These are phyloP conservation scores for Rhododendron williamsianum DNA, from an alignment of 148 eudicot genomes.

Conservation along the genomic window DNA sequence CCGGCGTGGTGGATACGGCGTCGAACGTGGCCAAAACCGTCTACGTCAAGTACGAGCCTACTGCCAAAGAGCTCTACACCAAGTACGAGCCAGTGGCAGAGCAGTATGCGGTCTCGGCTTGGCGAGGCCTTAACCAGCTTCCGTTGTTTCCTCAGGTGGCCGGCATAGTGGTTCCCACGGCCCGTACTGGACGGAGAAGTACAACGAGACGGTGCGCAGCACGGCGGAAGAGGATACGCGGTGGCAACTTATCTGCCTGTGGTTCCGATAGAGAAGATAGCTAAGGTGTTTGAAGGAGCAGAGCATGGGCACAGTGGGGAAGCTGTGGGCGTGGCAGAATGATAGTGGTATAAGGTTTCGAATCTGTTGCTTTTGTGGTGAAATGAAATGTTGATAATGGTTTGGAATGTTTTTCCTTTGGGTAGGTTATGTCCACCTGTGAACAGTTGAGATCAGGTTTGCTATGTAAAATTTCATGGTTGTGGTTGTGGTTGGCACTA, in stretches of 20 bases:
- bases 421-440: not conserved
- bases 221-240: conserved; percentile 40
- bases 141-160: conserved; percentile 60
- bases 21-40: conserved; percentile 28
- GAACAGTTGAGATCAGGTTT: not conserved
- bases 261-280: conserved; percentile 61
- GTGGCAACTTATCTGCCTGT: conserved; percentile 47
- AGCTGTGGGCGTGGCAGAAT: not conserved
- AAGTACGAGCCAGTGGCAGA: conserved; percentile 65
- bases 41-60: conserved; percentile 46
- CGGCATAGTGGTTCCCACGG: conserved; percentile 47
- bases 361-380: not conserved
- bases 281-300: conserved; percentile 37
- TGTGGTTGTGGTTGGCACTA: not conserved
- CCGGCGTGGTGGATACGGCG: conserved; percentile 30
- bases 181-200: conserved; percentile 53
- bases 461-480: not conserved
- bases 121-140: conserved; percentile 47
- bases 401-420: not conserved
- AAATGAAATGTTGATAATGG: not conserved
- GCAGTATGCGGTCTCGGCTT: conserved; percentile 52
- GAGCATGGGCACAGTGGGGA: conserved; percentile 15
- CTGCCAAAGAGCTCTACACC: conserved; percentile 41
- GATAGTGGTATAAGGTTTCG: not conserved
- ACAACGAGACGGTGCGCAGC: conserved; percentile 36